phyloP scores from a whole-genome alignment of 345 rosid genomes.

The Lepidium aucheri region DNA sequence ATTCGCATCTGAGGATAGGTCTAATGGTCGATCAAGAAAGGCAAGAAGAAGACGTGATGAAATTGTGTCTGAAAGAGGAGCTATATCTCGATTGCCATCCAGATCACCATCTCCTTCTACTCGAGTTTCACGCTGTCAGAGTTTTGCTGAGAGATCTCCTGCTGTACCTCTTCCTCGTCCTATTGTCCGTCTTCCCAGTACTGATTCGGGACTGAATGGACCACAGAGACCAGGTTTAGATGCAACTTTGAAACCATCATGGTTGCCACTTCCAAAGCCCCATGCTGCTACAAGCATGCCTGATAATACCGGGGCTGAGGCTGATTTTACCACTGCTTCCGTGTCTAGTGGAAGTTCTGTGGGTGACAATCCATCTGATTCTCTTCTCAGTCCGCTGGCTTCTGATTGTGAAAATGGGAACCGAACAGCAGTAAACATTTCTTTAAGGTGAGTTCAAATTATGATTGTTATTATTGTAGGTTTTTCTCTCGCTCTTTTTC shows the following conservation, averaged over 20 bases:
- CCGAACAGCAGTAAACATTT: conserved; percentile 45
- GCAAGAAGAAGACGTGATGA: conserved; percentile 40
- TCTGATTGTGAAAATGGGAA: conserved; percentile 65
- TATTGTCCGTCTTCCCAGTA: conserved; percentile 31
- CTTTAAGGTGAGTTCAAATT: conserved; percentile 47
- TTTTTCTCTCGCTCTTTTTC: neutral
- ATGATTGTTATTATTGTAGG: neutral
- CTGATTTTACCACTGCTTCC: conserved; percentile 60
- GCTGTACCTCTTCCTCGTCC: conserved; percentile 92
- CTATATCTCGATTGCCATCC: conserved; percentile 56
- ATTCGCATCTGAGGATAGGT: conserved; percentile 47
- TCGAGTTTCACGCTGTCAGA: conserved; percentile 70
- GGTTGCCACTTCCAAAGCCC: conserved; percentile 68
- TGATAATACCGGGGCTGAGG: conserved; percentile 39
- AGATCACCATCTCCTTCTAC: conserved; percentile 70
- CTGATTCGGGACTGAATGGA: conserved; percentile 43
- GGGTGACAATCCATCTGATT: conserved; percentile 57
- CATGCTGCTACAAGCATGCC: conserved; percentile 35
- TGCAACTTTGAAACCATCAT: conserved; percentile 32
- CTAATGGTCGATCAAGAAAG: conserved; percentile 38
- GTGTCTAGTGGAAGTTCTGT: conserved; percentile 59
- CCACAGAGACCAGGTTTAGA: conserved; percentile 43
- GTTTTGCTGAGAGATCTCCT: conserved; percentile 62
- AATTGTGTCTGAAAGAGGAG: conserved; percentile 55
- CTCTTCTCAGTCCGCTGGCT: conserved; percentile 59